Base-by-base conservation (phyloP, 2,329 filamentous ascomycete species). In the Claviceps monticola region DNA sequence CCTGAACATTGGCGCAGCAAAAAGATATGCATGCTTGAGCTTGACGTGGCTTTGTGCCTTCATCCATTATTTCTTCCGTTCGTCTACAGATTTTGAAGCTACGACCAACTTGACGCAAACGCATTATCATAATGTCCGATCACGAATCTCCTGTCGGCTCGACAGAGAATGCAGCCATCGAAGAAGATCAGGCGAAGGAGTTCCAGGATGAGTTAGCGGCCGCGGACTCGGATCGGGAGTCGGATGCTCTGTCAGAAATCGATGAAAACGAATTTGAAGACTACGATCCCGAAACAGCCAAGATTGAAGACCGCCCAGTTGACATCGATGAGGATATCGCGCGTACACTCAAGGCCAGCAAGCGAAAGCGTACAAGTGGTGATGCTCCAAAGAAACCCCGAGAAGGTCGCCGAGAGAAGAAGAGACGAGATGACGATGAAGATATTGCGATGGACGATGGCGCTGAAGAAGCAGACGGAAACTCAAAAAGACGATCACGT, bases 341-440 rank as follows among this genome's bases (percentile, higher is more conserved):
- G 6, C 74, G 75, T 52, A 81, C 79, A 2, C 66, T 84, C 36
- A 84, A 84, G 64, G 79, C 79, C 0, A 73, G 73, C n/a, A 83
- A 81, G 66, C 69, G 80, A 53, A 84, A 83, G 69, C 78, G 86
- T 53, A 62, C 73, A 8, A 83, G 78, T 37, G 82, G 82, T 49
- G 79, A 77, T 34, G 75, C 75, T 48, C 68, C 74, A 44, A 87
- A 85, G 67, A 93, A 88, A 69, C 84, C 86, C 50, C 82, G 84
- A 64, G 84, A 82, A 60, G 82, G 80, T n/a, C 75, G 81, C 49
- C 75, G 83, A 60, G 83, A 83, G 57, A 86, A 87, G 68, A 82
- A 83, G 64, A 70, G 66, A 36, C 62, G 77, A 46, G 68, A 74
- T 48, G 68, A 68, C 41, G 73, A 75, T 53, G 74, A 73, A 1